phyloP scores from a whole-genome alignment of 208 protist genomes.

The Trypanosoma platydactyli region DNA sequence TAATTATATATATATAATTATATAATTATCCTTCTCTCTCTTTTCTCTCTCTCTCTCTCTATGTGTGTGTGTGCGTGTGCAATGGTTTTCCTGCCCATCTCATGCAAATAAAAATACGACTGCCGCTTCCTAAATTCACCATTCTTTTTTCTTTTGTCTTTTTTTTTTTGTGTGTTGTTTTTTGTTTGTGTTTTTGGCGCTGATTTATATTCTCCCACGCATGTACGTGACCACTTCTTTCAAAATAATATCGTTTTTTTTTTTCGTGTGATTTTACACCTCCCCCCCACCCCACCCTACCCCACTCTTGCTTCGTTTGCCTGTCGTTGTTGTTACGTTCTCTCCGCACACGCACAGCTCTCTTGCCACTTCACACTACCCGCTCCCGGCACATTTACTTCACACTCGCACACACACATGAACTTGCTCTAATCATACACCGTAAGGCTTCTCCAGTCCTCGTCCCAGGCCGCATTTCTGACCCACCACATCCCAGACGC shows the following conservation, averaged over 20 bases:
- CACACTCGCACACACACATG: not conserved
- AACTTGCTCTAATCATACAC: not conserved
- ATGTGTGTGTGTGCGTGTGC: too few species aligned
- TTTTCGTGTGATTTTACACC: too few species aligned
- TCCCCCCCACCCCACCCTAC: too few species aligned
- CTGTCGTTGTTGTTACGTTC: not conserved
- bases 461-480: too few species aligned
- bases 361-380: not conserved
- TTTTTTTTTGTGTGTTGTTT: conserved; percentile 3
- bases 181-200: not conserved
- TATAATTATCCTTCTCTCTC: not conserved
- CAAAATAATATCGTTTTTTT: too few species aligned
- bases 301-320: too few species aligned
- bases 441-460: not conserved
- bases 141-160: not conserved
- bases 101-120: too few species aligned
- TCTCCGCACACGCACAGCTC: too few species aligned
- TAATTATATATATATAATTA: conserved; percentile 8
- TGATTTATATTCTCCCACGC: not conserved
- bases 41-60: conserved; percentile 7
- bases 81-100: too few species aligned
- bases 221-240: not conserved
- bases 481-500: too few species aligned
- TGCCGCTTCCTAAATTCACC: not conserved
- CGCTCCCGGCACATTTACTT: not conserved